Evolutionary conservation across 306 rosid genomes (phyloP).

Genomic region (Hippophae gyantsensis): DNA sequence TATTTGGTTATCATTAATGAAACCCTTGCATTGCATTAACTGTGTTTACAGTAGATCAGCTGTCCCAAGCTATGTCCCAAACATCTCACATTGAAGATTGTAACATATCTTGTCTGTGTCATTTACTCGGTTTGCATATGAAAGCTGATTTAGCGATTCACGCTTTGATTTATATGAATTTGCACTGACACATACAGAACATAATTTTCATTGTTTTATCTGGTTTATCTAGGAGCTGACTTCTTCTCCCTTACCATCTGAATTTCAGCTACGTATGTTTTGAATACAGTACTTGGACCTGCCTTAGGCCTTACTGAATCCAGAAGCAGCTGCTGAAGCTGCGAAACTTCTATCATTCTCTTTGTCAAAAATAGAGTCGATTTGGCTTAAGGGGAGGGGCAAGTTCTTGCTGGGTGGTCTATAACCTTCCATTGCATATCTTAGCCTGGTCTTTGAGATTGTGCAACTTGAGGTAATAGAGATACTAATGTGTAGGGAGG

Average conservation of each 20-base stretch:
- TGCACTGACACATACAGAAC: background rate
- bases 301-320: constrained; percentile 41
- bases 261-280: constrained; percentile 38
- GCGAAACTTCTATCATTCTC: constrained; percentile 55
- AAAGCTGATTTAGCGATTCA: too few species aligned
- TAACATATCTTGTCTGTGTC: too few species aligned
- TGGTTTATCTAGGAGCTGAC: constrained; percentile 14
- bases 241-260: constrained; percentile 7
- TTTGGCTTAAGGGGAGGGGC: constrained; percentile 66
- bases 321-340: constrained; percentile 61
- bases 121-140: too few species aligned
- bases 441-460: constrained; percentile 70
- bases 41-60: too few species aligned
- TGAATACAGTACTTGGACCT: constrained; percentile 56
- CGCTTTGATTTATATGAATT: too few species aligned
- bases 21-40: too few species aligned
- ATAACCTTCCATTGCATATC: constrained; percentile 71
- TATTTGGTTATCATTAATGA: too few species aligned
- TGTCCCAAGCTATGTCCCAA: too few species aligned
- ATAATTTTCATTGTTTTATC: constrained; percentile 6
- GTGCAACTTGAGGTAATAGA: constrained; percentile 71
- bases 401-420: constrained; percentile 57
- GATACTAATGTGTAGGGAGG: background rate
- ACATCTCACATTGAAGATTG: too few species aligned
- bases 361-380: constrained; percentile 54